Percentiles rank a stretch among this genome's conserved stretches.
phyloP scores from a whole-genome alignment of 2,329 filamentous ascomycete species.

The Sarocladium brachiariae region DNA sequence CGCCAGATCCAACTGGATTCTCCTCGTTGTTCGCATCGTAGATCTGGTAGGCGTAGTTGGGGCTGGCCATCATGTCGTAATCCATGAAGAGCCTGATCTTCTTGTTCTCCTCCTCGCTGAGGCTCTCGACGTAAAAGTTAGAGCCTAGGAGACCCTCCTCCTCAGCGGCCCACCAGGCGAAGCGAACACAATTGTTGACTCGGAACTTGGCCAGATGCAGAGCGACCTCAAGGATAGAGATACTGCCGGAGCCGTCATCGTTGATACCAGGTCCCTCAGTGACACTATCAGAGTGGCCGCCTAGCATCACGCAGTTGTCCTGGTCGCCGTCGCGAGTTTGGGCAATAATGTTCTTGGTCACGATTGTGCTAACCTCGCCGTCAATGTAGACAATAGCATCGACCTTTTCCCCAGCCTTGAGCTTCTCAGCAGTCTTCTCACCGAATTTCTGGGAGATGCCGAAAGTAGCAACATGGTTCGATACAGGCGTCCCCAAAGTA shows the following conservation, averaged over 20 bases:
- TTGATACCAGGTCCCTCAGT: slow-evolving; percentile 66
- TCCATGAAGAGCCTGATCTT: slow-evolving; percentile 62
- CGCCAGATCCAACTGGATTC: slow-evolving; percentile 63
- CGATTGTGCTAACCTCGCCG: slow-evolving; percentile 45
- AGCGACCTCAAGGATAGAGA: slow-evolving; percentile 56
- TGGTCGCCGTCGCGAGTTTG: slow-evolving; percentile 53
- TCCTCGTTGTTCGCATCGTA: slow-evolving; percentile 66
- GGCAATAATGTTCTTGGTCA: slow-evolving; percentile 55
- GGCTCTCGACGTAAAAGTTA: slow-evolving; percentile 51
- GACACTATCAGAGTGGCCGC: slow-evolving; percentile 58
- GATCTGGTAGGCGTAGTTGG: slow-evolving; percentile 60
- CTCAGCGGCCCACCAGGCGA: slow-evolving; percentile 62
- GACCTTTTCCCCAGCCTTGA: slow-evolving; percentile 44
- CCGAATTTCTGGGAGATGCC: slow-evolving; percentile 57
- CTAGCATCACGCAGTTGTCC: slow-evolving; percentile 59
- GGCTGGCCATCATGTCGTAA: slow-evolving; percentile 63
- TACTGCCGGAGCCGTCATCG: slow-evolving; percentile 65
- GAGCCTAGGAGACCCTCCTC: slow-evolving; percentile 61
- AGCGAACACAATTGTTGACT: slow-evolving; percentile 60
- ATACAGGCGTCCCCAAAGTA: slow-evolving; percentile 57
- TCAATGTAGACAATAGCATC: slow-evolving; percentile 54
- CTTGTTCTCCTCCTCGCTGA: slow-evolving; percentile 50
- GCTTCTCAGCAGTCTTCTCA: slow-evolving; percentile 43
- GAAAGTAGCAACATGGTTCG: slow-evolving; percentile 60
- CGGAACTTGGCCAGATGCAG: slow-evolving; percentile 49